These are phyloP conservation scores for Hericium coralloides DNA, from an alignment of 768 basidiomycete species.

Conservation along the genomic window DNA sequence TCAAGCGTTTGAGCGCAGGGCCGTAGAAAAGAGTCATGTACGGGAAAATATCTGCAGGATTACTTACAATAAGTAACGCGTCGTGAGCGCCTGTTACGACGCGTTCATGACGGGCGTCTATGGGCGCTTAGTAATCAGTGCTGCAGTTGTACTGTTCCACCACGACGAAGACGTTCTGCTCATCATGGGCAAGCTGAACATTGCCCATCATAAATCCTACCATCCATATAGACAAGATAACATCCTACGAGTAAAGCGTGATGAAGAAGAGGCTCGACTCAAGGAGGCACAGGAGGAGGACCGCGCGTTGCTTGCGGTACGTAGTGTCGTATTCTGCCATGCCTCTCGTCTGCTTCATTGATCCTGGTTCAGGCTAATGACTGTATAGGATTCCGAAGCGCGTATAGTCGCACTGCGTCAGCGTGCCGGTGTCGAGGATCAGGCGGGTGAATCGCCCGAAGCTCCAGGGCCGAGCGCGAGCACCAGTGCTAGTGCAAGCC, in stretches of 20 bases:
- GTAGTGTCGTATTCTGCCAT: constrained; percentile 17
- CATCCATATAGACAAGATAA: constrained; percentile 83
- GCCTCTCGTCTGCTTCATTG: neutral
- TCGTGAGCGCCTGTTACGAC: too few relatives aligned
- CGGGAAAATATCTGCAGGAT: too few relatives aligned
- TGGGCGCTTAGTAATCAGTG: too few relatives aligned
- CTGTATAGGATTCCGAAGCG: constrained; percentile 67
- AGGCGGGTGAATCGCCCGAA: constrained; percentile 7
- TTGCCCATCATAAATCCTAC: constrained; percentile 88
- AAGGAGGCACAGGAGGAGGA: constrained; percentile 67
- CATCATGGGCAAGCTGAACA: constrained; percentile 76
- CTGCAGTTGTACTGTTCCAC: too few relatives aligned
- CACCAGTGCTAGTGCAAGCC: neutral
- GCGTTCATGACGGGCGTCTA: too few relatives aligned
- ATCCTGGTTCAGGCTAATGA: neutral
- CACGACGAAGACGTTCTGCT: neutral
- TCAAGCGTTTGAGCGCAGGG: too few relatives aligned
- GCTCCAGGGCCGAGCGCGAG: constrained; percentile 5
- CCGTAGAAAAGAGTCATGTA: too few relatives aligned
- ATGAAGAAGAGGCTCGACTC: constrained; percentile 70
- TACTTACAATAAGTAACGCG: too few relatives aligned
- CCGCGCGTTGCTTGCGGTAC: constrained; percentile 59
- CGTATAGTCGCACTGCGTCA: constrained; percentile 57
- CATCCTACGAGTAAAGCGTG: constrained; percentile 67
- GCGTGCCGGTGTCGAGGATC: constrained; percentile 38